Evolutionary conservation across 1,139 yeast genomes (phyloP).

Genomic region (Taiozyma sp.): DNA sequence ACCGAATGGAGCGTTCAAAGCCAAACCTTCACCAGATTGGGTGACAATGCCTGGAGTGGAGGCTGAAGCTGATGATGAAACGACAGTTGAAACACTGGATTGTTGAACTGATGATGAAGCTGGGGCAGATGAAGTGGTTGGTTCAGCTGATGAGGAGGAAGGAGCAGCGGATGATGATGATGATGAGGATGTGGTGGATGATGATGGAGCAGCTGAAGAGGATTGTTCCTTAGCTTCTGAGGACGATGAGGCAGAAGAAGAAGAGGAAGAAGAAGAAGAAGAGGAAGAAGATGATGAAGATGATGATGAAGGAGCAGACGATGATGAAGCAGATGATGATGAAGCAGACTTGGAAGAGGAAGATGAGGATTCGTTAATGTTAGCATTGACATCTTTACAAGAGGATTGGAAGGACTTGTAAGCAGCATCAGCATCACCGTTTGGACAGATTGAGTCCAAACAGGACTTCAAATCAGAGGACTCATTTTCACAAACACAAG

Average conservation of each 20-base stretch:
- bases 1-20: slow-evolving; percentile 26
- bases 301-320: slow-evolving; percentile 22
- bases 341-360: slow-evolving; percentile 30
- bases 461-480: slow-evolving; percentile 47
- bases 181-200: slow-evolving; percentile 15
- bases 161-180: slow-evolving; percentile 13
- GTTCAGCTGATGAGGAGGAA: slow-evolving; percentile 15
- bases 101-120: slow-evolving; percentile 7
- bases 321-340: slow-evolving; percentile 26
- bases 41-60: slow-evolving; percentile 12
- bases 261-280: slow-evolving; percentile 17
- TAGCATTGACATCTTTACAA: slow-evolving; percentile 40
- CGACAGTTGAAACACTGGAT: slow-evolving; percentile 11
- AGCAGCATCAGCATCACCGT: slow-evolving; percentile 51
- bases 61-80: slow-evolving; percentile 15
- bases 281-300: slow-evolving; percentile 14
- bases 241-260: slow-evolving; percentile 15
- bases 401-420: slow-evolving; percentile 45
- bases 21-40: slow-evolving; percentile 26
- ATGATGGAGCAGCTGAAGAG: slow-evolving; percentile 10
- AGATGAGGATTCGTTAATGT: slow-evolving; percentile 27
- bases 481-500: slow-evolving; percentile 58
- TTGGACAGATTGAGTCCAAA: slow-evolving; percentile 60
- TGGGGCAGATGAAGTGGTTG: slow-evolving; percentile 14
- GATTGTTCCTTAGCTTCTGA: slow-evolving; percentile 5